Evolutionary conservation across 306 rosid species (phyloP), one percentile per base, ranked within the genome.

Genomic region (Lupinus albus): DNA sequence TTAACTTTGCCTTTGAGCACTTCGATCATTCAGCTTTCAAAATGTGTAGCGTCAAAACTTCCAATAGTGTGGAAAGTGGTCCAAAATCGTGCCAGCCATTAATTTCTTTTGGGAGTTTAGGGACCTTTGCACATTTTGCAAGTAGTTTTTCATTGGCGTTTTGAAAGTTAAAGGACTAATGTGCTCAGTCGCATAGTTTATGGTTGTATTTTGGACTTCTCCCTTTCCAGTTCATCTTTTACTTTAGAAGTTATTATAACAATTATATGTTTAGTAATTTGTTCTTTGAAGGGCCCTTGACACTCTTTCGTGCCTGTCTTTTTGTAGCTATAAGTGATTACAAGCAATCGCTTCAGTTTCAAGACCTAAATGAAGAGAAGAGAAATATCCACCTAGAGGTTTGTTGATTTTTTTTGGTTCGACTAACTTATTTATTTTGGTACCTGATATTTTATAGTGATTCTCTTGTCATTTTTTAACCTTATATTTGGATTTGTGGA

Each of bases 301-400:
- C 70, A 11, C 62, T 51, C 13, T 75, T 49, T 67, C 13, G 3
- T 41, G 55, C 21, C 54, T 47, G 11, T 76, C 21, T 28, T 32
- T 58, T 41, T 64, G 69, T 80, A 94, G 99, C 99, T 51, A 39
- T 85, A 72, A 94, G 99, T 65, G 99, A 94, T 65, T 94, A 91
- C 65, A 84, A 83, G 81, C 99, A 94, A 68, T 94, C 99, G 44
- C 96, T 94, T 69, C 99, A 94, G 85, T 94, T 94, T 74, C 99
- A 83, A 73, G 83, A 85, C 67, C 78, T 94, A 76, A 88, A 91
- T 72, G 94, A 94, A 68, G 97, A 91, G 82, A 94, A 94, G 84
- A 87, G 95, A 82, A 94, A 94, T 80, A 94, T 94, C 77, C 89
- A 76, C 42, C 20, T 94, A 78, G 91, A 90, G 96, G 99, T 91